Percentiles rank a stretch among this genome's conserved stretches.
These are phyloP conservation scores for Tetrapyrgos nigripes DNA, from an alignment of 1,284 basidiomycete species.

Conservation along the genomic window DNA sequence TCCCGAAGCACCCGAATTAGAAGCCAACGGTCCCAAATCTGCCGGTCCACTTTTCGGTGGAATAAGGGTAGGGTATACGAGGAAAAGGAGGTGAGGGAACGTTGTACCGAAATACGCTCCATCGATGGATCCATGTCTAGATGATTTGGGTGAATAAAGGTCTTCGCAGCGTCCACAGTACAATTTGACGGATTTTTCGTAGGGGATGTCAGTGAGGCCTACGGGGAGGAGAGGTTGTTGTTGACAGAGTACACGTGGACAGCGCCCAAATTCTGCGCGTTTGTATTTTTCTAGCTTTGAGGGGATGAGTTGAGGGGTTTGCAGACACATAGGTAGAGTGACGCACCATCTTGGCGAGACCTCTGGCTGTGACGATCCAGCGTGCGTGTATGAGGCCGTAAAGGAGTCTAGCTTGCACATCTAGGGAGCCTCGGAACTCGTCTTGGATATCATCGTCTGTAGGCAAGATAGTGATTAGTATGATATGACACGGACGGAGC, in stretches of 20 bases:
- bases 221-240: conserved; percentile 94
- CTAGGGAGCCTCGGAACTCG: conserved; percentile 81
- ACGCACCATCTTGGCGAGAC: conserved; percentile 92
- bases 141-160: conserved; percentile 94
- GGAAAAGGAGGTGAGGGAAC: conserved; percentile 94
- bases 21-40: conserved; percentile 41
- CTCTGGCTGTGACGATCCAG: conserved; percentile 94
- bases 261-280: conserved; percentile 94
- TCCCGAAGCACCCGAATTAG: not conserved
- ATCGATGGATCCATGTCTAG: conserved; percentile 93
- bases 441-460: conserved; percentile 83
- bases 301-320: not conserved
- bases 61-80: conserved; percentile 92
- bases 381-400: conserved; percentile 97
- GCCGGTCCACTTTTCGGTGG: conserved; percentile 81
- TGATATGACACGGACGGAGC: too few species aligned
- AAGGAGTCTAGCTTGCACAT: conserved; percentile 87
- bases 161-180: conserved; percentile 98
- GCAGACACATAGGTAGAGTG: conserved; percentile 58
- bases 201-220: conserved; percentile 91
- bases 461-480: too few species aligned
- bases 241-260: conserved; percentile 93
- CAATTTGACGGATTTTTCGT: conserved; percentile 96
- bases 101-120: conserved; percentile 97
- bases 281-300: conserved; percentile 94